These are phyloP conservation scores for Claviceps digitariae DNA, from an alignment of 2,329 filamentous ascomycete species.

Conservation along the genomic window DNA sequence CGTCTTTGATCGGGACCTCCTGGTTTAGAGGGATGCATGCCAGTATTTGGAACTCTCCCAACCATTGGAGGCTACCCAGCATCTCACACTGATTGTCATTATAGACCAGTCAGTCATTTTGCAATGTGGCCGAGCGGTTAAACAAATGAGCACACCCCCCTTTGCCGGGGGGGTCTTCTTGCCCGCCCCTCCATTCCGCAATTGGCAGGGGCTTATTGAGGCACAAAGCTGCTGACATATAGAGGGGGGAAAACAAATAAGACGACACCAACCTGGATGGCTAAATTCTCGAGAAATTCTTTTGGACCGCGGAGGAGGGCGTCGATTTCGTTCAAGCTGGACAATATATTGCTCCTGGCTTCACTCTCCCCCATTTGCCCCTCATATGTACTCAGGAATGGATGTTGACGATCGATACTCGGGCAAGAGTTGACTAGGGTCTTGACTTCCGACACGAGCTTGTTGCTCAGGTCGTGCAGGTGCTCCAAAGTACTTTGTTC, in stretches of 20 bases:
- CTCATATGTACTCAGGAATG: not conserved
- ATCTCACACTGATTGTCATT: not conserved
- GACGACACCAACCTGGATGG: slow-evolving; percentile 1
- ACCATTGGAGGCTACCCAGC: slow-evolving; percentile 9
- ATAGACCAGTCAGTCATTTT: not conserved
- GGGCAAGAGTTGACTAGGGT: not conserved
- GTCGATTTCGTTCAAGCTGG: slow-evolving; percentile 1
- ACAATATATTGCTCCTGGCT: not conserved
- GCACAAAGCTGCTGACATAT: not conserved
- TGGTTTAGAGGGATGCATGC: slow-evolving; percentile 27
- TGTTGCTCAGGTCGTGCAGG: not conserved
- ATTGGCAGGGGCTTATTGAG: too few species aligned
- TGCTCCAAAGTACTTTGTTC: not conserved
- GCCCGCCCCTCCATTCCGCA: not conserved
- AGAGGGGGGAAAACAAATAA: not conserved
- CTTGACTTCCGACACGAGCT: not conserved
- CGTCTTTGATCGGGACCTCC: slow-evolving; percentile 22
- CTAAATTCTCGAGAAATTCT: slow-evolving; percentile 2
- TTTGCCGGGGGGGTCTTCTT: not conserved
- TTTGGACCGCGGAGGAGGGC: not conserved
- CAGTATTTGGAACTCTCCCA: slow-evolving; percentile 29
- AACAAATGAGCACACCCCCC: not conserved
- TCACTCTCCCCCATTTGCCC: not conserved
- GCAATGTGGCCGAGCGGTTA: not conserved
- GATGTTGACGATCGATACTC: not conserved